Percentiles rank a stretch among this genome's conserved stretches.
Conservation (phyloP, 208 protist species). For the Trypanosoma vivax region DNA sequence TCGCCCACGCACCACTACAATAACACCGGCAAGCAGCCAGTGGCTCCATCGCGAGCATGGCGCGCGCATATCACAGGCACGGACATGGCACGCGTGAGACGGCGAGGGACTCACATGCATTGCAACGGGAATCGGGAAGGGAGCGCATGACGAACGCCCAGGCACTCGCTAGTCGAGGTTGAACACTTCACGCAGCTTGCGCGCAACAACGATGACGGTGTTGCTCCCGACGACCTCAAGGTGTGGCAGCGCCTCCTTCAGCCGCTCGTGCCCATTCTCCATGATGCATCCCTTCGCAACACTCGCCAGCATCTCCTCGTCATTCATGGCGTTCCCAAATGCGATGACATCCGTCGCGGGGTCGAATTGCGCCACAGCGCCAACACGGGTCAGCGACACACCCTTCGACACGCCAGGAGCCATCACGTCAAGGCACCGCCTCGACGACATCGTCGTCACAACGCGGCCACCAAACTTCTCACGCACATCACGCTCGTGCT, state of each 20-base stretch:
- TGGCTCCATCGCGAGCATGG: too few species aligned
- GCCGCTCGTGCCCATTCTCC: conserved; percentile 41
- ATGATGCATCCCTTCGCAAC: conserved; percentile 71
- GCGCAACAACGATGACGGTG: conserved; percentile 56
- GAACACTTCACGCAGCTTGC: conserved; percentile 59
- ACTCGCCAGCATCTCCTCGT: conserved; percentile 46
- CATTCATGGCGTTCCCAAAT: conserved; percentile 72
- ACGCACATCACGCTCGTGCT: conserved; percentile 34
- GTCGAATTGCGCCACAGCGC: conserved; percentile 35
- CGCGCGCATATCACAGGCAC: too few species aligned
- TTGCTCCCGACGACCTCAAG: conserved; percentile 55
- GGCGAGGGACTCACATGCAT: too few species aligned
- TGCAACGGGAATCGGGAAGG: too few species aligned
- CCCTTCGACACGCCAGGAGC: conserved; percentile 53
- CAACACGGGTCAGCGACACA: conserved; percentile 42
- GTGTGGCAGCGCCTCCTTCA: conserved; percentile 52
- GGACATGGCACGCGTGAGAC: too few species aligned
- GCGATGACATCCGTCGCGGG: conserved; percentile 42
- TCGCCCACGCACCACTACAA: too few species aligned
- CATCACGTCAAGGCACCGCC: conserved; percentile 56
- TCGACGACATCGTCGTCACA: conserved; percentile 46
- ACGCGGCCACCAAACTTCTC: conserved; percentile 34
- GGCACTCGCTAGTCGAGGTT: background rate
- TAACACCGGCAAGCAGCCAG: too few species aligned
- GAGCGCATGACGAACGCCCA: too few species aligned